Evolutionary conservation across 1,139 yeast species (phyloP).

Genomic region (Debaryomyces sp.): DNA sequence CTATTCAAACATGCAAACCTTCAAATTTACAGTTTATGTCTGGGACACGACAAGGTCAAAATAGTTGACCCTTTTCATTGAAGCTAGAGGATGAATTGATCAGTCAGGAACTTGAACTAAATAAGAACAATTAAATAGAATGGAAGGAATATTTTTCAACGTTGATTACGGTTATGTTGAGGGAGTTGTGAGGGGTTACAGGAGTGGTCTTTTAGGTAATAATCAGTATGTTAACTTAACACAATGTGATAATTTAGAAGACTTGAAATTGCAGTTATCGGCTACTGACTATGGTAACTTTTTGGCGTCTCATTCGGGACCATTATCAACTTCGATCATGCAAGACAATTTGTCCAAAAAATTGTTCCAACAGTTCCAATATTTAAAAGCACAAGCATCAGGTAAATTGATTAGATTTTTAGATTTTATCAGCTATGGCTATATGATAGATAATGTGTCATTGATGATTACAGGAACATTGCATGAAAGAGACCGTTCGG

Average conservation of each 20-base stretch:
- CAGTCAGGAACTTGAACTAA: not conserved
- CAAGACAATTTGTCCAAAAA: conserved; percentile 78
- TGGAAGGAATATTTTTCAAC: conserved; percentile 91
- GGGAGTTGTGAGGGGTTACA: conserved; percentile 92
- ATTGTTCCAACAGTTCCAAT: conserved; percentile 81
- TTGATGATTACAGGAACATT: conserved; percentile 96
- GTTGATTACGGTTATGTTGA: conserved; percentile 89
- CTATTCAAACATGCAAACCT: not conserved
- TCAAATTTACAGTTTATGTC: not conserved
- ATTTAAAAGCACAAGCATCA: conserved; percentile 80
- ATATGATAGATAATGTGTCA: conserved; percentile 97
- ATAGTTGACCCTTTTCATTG: conserved; percentile 3
- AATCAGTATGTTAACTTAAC: conserved; percentile 89
- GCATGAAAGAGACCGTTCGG: conserved; percentile 89
- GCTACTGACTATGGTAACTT: conserved; percentile 96
- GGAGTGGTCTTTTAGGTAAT: conserved; percentile 74
- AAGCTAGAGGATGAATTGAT: not conserved
- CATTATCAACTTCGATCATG: conserved; percentile 79
- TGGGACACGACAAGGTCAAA: not conserved
- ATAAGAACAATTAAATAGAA: conserved; percentile 22
- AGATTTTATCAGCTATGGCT: conserved; percentile 91
- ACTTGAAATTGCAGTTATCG: conserved; percentile 87
- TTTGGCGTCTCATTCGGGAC: conserved; percentile 77
- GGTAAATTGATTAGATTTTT: conserved; percentile 79
- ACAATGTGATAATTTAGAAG: conserved; percentile 95